Percentiles rank a stretch among this genome's conserved stretches.
Evolutionary conservation across 176 grass and related monocot species (phyloP).

Genomic region (Ananas comosus): DNA sequence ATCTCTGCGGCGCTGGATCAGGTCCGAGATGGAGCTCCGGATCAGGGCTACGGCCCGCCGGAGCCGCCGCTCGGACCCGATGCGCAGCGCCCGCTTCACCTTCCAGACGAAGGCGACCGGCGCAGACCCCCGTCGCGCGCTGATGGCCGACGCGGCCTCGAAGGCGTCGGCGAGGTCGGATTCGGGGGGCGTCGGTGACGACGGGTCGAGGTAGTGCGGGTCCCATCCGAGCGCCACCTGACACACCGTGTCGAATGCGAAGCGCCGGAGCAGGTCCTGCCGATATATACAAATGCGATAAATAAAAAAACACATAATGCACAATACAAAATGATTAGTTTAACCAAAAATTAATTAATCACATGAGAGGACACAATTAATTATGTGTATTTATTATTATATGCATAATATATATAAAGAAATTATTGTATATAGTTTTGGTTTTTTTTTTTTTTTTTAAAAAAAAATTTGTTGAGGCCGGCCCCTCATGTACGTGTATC

Average conservation of each 20-base stretch:
- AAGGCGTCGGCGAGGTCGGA: slow-evolving; percentile 56
- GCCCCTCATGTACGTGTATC: too few species aligned
- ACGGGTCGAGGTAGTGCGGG: slow-evolving; percentile 43
- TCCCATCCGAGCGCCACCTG: slow-evolving; percentile 67
- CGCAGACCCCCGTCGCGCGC: slow-evolving; percentile 52
- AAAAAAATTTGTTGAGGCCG: too few species aligned
- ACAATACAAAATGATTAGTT: too few species aligned
- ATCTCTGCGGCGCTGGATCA: slow-evolving; percentile 46
- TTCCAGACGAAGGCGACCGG: slow-evolving; percentile 75
- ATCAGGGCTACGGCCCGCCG: slow-evolving; percentile 48
- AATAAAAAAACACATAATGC: too few species aligned
- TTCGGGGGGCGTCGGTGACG: slow-evolving; percentile 33
- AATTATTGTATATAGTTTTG: too few species aligned
- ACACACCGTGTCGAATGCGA: slow-evolving; percentile 77
- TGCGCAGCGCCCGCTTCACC: slow-evolving; percentile 44
- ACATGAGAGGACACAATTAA: too few species aligned
- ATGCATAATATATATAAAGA: too few species aligned
- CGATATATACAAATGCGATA: too few species aligned
- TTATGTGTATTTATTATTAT: too few species aligned
- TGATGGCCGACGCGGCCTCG: slow-evolving; percentile 59
- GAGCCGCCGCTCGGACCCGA: slow-evolving; percentile 54
- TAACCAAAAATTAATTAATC: too few species aligned
- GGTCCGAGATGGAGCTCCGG: slow-evolving; percentile 41
- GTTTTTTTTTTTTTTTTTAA: too few species aligned
- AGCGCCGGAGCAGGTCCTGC: slow-evolving; percentile 68